Base-by-base conservation (phyloP, 768 basidiomycete species). In the Cantharellus cinnabarinus region DNA sequence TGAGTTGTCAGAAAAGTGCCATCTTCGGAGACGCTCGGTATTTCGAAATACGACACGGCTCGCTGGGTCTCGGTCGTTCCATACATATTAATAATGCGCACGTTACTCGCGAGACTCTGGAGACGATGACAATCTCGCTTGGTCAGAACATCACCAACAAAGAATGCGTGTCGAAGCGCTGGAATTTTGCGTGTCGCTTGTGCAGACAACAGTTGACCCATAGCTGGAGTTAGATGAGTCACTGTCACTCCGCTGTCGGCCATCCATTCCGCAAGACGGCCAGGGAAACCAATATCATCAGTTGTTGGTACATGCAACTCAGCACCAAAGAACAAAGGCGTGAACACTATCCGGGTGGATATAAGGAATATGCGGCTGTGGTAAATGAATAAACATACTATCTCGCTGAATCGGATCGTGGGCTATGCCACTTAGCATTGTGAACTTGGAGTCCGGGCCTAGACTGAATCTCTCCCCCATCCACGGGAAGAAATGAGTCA, bases 401-500 rank as follows among this genome's bases (percentile, higher is more conserved):
- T 99, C 95, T 64, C 95, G 80, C 68, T 99, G 95, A 64, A 99
- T 95, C 5, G 95, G 95, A 71, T 99, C 95, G 66, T 99, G 95
- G 7, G 95, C 95, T 58, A 99, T 99, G 20, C 95, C 95, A 65
- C 89, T 93, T 39, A 99, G 77, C 95, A 99, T 98, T 0, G 95
- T 98, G 67, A 95, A 99, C 70, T 81, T 88, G 62, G 86, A 89
- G 39, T 75, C 70, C 60, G 81, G 74, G 42, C 75, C 72, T 54
- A 99, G 71, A 1, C 77, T 81, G 67, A 98, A 99, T 39, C 81
- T 72, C 67, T 89, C 72, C 29, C 85, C 84, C 95, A 99, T 98
- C 95, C 95, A 99, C 2, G 93, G 93, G 79, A 98, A 98, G 77
- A 98, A 99, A 68, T 98, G 95, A 0, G 95, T 99, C 63, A 99